Base-by-base conservation (phyloP, 108 stramenopile genomes). In the Skeletonema grethae region DNA sequence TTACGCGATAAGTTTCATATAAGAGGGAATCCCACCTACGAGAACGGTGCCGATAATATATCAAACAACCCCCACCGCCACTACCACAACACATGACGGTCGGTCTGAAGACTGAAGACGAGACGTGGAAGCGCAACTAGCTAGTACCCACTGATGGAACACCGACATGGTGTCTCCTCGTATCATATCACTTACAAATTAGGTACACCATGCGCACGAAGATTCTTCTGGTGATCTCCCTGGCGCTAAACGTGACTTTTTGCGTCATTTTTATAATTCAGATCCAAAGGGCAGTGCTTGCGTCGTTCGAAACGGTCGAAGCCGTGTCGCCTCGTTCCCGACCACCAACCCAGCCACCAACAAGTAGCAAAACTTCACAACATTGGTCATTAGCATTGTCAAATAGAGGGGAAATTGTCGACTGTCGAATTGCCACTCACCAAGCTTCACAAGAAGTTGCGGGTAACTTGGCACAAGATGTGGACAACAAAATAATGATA, bases 401-500 rank as follows among this genome's bases (percentile, higher is more conserved):
- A 16, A 56, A 68, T 1, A 38, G 36, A 24, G 67, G 67, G 10
- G 0, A 57, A 10, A 68, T 4, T 46, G 28, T 68, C 16, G n/a
- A 57, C 20, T 68, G 67, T 39, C 18, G 29, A 29, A 31, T 68
- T 13, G 56, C 36, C 12, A 55, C 25, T 50, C 18, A 25, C 11
- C 65, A 43, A 15, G 15, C 20, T 16, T 31, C 16, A 0, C 22
- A 5, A 46, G 4, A 24, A 28, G 25, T 28, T 10, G 3, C 46
- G 9, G 6, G 29, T 15, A 25, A 50, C n/a, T 12, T 29, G 13
- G 13, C 46, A 53, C 12, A 4, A 66, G 4, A 43, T 25, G 25
- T 31, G 28, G 65, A 58, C 34, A 57, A 73, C 16, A 50, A 73
- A 65, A 59, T 65, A 16, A 55, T 65, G 4, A 73, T 73, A 53